Evolutionary conservation across 768 basidiomycete species (phyloP), one percentile per base, ranked within the genome.

Genomic region (Lactarius hatsudake): DNA sequence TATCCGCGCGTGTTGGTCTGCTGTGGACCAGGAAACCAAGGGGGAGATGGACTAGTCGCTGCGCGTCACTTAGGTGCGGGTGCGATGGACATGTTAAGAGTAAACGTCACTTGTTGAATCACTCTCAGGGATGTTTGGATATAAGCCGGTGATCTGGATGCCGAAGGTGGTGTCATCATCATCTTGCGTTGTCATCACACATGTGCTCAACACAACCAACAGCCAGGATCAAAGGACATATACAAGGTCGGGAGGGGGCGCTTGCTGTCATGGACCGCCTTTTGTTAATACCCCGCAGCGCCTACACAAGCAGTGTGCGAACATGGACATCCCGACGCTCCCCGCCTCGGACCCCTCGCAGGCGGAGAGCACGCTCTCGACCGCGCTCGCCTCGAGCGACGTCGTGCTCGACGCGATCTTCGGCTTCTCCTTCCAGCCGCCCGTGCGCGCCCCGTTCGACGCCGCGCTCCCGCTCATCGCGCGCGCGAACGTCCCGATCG

Each of bases 1-100:
- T 87, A 92, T 75, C 83, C 83, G 43, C 84, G 87, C 13, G 93
- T 98, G 7, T 80, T 98, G n/a, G 92, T 98, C 13, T 94, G 93
- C 73, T 98, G 96, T 75, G 97, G 97, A 20, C 96, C 97, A 8
- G 97, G 97, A 51, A 98, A 98, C 73, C 96, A 98, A 81, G 94
- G 94, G 1, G 97, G 97, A 15, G 97, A 99, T 78, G 97, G 97
- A 4, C 81, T 99, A 0, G 96, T 98, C 30, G 97, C 97, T 34
- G 97, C 97, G 53, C 83, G 96, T 54, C 97, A 99, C 78, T 84
- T 99, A 9, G 87, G 93, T 92, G 59, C 17, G 18, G 6, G n/a
- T 32, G 42, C 38, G 26, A n/a, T 7, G 30, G 36, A 28, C 42
- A 12, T n/a, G n/a, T 6, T 5, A 40, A 1, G 6, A 7, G n/a